Percentiles rank a stretch among this genome's conserved stretches.
These are phyloP conservation scores for Colletotrichum filicis DNA, from an alignment of 2,329 filamentous ascomycete genomes.

Conservation along the genomic window DNA sequence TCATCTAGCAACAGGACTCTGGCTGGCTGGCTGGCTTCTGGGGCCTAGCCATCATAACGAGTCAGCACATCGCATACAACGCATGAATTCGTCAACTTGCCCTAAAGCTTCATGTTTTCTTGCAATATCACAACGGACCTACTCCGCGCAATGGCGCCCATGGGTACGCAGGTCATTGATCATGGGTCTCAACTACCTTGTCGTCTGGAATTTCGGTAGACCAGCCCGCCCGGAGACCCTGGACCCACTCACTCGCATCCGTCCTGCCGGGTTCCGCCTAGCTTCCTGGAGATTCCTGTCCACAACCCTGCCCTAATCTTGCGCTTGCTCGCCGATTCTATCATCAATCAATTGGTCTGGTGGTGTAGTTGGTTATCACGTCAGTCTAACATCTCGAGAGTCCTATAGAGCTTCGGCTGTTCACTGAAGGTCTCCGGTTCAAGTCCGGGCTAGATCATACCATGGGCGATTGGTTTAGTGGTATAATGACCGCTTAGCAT, in stretches of 20 bases:
- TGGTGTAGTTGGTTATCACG: constrained; percentile 59
- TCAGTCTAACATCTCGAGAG: constrained; percentile 52
- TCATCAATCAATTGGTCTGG: constrained; percentile 15
- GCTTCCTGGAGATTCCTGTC: not conserved
- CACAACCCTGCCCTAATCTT: constrained; percentile 1
- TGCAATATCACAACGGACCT: not conserved
- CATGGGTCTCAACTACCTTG: not conserved
- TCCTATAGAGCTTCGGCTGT: not conserved
- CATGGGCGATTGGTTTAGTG: constrained; percentile 10
- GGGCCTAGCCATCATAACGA: not conserved
- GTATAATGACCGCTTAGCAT: constrained; percentile 27
- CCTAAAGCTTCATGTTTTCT: not conserved
- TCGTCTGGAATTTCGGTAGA: not conserved
- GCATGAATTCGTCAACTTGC: not conserved
- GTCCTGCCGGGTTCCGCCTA: not conserved
- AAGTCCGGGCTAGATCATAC: constrained; percentile 30
- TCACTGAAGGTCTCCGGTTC: constrained; percentile 34
- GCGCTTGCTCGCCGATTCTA: rapidly evolving
- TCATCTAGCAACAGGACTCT: not conserved
- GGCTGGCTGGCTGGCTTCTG: not conserved
- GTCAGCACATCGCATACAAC: constrained; percentile 1
- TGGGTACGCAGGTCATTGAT: not conserved
- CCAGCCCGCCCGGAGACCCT: not conserved
- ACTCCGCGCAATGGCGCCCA: not conserved
- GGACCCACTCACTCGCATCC: constrained; percentile 1